Evolutionary conservation across 1,139 yeast genomes (phyloP).

Genomic region (Pichia sp.): DNA sequence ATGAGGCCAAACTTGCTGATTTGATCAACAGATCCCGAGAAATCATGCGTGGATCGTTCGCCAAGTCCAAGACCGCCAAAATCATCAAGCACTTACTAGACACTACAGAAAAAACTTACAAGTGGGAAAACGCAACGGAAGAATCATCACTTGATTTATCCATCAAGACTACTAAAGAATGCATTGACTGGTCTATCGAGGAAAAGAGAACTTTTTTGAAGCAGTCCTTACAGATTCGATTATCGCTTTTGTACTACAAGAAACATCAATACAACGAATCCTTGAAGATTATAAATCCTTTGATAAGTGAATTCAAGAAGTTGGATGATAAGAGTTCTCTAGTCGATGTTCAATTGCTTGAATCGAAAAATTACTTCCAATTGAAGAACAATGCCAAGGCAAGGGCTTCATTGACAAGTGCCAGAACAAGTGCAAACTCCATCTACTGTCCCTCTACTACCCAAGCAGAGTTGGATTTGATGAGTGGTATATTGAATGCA

Average conservation of each 20-base stretch:
- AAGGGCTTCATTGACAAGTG: constrained; percentile 88
- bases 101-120: constrained; percentile 54
- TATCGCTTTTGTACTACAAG: constrained; percentile 68
- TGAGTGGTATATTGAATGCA: constrained; percentile 93
- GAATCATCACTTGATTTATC: constrained; percentile 49
- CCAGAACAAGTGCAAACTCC: constrained; percentile 93
- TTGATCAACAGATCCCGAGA: constrained; percentile 69
- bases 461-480: constrained; percentile 92
- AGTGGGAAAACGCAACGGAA: constrained; percentile 29
- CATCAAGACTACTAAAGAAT: constrained; percentile 68
- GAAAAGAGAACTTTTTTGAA: constrained; percentile 86
- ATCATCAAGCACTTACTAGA: constrained; percentile 77
- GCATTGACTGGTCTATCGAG: constrained; percentile 81
- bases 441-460: constrained; percentile 92
- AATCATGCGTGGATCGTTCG: constrained; percentile 61
- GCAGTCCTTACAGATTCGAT: constrained; percentile 80
- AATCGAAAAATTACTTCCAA: constrained; percentile 86
- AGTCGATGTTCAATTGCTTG: constrained; percentile 92
- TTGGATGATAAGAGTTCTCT: constrained; percentile 92
- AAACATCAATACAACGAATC: constrained; percentile 69
- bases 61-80: constrained; percentile 93
- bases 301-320: constrained; percentile 83
- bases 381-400: constrained; percentile 90
- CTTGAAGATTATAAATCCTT: constrained; percentile 61
- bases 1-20: constrained; percentile 49